These are phyloP conservation scores for Casuarina glauca DNA, from an alignment of 306 rosid genomes.

Conservation along the genomic window DNA sequence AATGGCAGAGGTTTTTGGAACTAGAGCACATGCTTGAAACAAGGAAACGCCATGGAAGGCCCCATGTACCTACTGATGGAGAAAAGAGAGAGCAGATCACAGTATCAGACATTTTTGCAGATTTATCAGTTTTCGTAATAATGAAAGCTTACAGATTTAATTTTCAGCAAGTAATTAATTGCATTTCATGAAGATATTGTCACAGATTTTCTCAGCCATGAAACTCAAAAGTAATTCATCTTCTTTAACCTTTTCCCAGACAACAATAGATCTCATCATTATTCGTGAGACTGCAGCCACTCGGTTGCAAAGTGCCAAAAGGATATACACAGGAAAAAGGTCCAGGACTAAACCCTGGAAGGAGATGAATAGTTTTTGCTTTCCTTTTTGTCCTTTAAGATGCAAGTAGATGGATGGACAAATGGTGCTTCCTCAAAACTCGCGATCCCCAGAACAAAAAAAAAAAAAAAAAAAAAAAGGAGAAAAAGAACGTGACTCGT, in stretches of 20 bases:
- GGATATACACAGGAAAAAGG: neutral
- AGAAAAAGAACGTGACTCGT: neutral
- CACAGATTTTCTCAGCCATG: constrained; percentile 54
- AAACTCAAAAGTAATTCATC: constrained; percentile 35
- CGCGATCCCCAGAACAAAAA: neutral
- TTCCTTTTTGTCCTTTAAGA: neutral
- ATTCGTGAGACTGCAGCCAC: constrained; percentile 63
- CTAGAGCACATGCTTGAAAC: constrained; percentile 49
- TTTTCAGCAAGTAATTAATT: constrained; percentile 36
- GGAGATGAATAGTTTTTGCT: neutral
- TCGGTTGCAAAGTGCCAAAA: constrained; percentile 26
- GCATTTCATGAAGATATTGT: constrained; percentile 39
- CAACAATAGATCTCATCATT: constrained; percentile 66
- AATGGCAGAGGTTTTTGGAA: constrained; percentile 34
- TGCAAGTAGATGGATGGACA: constrained; percentile 22
- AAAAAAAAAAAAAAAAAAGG: neutral
- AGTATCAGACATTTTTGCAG: constrained; percentile 54
- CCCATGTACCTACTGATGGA: constrained; percentile 34
- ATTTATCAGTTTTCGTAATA: constrained; percentile 66
- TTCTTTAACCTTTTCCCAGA: constrained; percentile 47
- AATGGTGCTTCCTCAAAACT: neutral
- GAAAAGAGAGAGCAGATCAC: constrained; percentile 47
- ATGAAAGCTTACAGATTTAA: constrained; percentile 50
- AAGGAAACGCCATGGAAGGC: constrained; percentile 27
- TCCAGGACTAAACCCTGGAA: constrained; percentile 16